Evolutionary conservation across 768 basidiomycete genomes (phyloP), one percentile per base, ranked within the genome.

Genomic region (Pleurotus citrinopileatus): DNA sequence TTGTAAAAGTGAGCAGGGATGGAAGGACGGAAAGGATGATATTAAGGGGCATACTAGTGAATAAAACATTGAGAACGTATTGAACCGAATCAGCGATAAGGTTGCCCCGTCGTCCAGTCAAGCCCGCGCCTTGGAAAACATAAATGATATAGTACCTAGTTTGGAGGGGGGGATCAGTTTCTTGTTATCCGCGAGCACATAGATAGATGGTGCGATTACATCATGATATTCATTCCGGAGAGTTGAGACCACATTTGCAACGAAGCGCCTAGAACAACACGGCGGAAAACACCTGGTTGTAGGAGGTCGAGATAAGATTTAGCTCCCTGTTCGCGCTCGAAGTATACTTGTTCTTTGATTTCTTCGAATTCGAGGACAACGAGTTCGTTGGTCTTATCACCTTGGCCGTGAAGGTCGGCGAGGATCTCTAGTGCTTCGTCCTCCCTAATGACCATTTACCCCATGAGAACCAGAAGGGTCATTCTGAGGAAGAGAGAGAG

Each of bases 221-320:
- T 87, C 88, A 91, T 90, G 61, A 89, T 80, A 64, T 90, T 89
- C 83, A 90, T 88, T 29, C 87, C 86, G 8, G 76, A 77, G 17
- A 89, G 71, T 62, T 91, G 89, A 56, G 81, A 83, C 89, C 88
- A 91, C 81, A 86, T 86, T 67, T 92, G 89, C 34, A 90, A 70
- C n/a, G 76, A 75, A 56, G 77, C 75, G 32, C 88, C 90, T 22
- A 91, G 77, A 55, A 79, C 70, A 25, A 90, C 87, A 61, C 89
- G 86, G 51, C 88, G 81, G 47, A 86, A 71, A 57, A 87, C 81
- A 29, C 83, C 82, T 6, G 78, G 77, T 60, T 82, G 86, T 54
- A 90, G 58, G 17, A 91, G 71, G 65, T 91, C 87, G 10, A 76
- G 57, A 61, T 81, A 86, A 0, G 83, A 84, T 61, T 88, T 89